Percentiles rank a stretch among this genome's conserved stretches.
Evolutionary conservation across 768 basidiomycete species (phyloP).

Genomic region (Auriscalpium vulgare): DNA sequence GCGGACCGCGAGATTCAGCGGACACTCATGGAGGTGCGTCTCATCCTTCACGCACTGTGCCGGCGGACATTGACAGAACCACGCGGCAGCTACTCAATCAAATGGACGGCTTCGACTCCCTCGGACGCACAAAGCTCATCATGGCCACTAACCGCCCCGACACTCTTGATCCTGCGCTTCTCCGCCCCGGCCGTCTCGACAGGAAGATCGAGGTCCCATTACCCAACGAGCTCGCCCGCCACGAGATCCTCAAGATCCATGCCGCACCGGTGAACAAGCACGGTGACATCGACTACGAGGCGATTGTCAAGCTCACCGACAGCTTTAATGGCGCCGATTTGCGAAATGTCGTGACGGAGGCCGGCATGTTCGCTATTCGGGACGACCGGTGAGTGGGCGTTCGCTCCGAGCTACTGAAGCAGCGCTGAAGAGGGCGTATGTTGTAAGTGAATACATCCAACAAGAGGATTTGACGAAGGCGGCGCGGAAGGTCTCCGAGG

Average conservation of each 20-base stretch:
- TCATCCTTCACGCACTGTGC: background rate
- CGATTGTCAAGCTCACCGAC: slow-evolving; percentile 94
- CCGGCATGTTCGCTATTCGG: slow-evolving; percentile 97
- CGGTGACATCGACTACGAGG: slow-evolving; percentile 95
- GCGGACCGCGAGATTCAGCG: slow-evolving; percentile 98
- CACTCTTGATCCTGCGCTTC: slow-evolving; percentile 92
- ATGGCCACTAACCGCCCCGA: slow-evolving; percentile 99
- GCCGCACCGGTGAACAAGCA: slow-evolving; percentile 89
- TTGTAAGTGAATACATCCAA: slow-evolving; percentile 69
- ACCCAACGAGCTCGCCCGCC: slow-evolving; percentile 92
- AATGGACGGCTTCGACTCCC: slow-evolving; percentile 98
- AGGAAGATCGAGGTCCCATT: slow-evolving; percentile 97
- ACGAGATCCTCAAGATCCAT: slow-evolving; percentile 98
- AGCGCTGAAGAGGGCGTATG: background rate
- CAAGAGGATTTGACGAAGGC: slow-evolving; percentile 98
- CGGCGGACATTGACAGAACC: background rate
- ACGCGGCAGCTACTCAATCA: slow-evolving; percentile 79
- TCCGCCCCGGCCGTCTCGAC: slow-evolving; percentile 93
- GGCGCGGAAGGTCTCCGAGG: slow-evolving; percentile 88
- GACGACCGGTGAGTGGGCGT: slow-evolving; percentile 68
- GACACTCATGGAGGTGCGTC: slow-evolving; percentile 87
- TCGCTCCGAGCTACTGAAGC: background rate
- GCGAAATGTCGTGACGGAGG: slow-evolving; percentile 90
- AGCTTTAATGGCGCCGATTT: slow-evolving; percentile 95
- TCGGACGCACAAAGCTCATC: slow-evolving; percentile 93